Evolutionary conservation across 108 stramenopile genomes (phyloP), one percentile per base, ranked within the genome.

Genomic region (Discostella stelligeroides): DNA sequence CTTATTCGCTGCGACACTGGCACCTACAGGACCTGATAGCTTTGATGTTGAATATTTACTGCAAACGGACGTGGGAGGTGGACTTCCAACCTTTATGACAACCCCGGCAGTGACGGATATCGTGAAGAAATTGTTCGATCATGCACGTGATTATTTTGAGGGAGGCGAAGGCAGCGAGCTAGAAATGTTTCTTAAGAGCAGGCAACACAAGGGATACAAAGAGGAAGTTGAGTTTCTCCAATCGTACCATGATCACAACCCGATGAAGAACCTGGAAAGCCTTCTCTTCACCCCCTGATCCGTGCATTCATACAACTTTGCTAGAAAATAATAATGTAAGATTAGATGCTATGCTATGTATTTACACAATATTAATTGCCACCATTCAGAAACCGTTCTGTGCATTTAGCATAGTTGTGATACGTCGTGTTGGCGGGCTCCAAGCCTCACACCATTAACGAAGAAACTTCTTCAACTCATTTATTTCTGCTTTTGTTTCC

Each of bases 41-140:
- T 81, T 81, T 67, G 80, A 81, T 40, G 63, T 81, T 13, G 80
- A 81, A 49, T 81, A 81, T 62, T 47, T 73, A 43, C 48, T 81
- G 13, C 80, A 81, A 34, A 81, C 69, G 80, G 72, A 73, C 50
- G 70, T 73, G 25, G 79, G 79, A 1, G 80, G 80, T 15, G 75
- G 75, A 11, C 13, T 81, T 8, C 80, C 80, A 9, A 24, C 70
- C 41, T 81, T 81, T 58, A 66, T 81, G 64, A 72, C 80, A 1
- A 81, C 80, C 21, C 80, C 80, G 15, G 80, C 75, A 7, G 37
- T 81, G 10, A 49, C 51, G 10, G 60, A 81, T 29, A 55, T 61
- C 46, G 70, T 81, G 7, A 81, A 76, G 75, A 76, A 72, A 62
- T 48, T 81, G n/a, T 81, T 81, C 50, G 49, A 60, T 17, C 80